Conservation (phyloP, 148 eudicot species). For the Cornus suecica region DNA sequence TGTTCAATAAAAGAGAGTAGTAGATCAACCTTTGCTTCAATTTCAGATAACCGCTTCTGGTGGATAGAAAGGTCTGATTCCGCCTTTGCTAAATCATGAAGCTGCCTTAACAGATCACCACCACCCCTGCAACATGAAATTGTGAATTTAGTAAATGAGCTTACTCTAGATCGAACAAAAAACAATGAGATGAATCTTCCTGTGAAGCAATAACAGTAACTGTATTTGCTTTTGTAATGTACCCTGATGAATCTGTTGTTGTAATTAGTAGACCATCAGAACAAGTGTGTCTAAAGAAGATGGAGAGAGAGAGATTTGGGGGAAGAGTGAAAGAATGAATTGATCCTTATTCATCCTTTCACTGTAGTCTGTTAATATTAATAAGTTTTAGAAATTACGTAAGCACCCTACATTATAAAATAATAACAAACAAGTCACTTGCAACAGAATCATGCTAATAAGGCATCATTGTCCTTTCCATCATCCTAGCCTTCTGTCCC, state of each 20-base stretch:
- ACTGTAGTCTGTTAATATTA: too few relatives aligned
- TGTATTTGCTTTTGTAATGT: neutral
- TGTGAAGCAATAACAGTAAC: neutral
- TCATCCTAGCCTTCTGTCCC: too few relatives aligned
- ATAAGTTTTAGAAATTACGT: too few relatives aligned
- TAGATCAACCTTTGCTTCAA: constrained; percentile 77
- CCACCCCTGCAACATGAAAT: constrained; percentile 75
- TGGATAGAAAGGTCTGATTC: constrained; percentile 70
- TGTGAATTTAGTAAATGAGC: constrained; percentile 12
- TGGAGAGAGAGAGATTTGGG: too few relatives aligned
- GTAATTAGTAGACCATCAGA: too few relatives aligned
- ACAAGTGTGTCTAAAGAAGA: too few relatives aligned
- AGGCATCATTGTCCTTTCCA: too few relatives aligned
- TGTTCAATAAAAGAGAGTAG: neutral
- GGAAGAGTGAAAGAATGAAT: too few relatives aligned
- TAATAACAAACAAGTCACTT: too few relatives aligned
- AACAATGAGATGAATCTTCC: constrained; percentile 4
- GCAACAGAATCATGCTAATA: neutral
- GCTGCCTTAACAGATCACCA: constrained; percentile 80
- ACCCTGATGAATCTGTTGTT: neutral
- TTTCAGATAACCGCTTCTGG: constrained; percentile 69
- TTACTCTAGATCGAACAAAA: neutral
- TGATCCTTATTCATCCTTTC: too few relatives aligned
- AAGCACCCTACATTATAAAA: too few relatives aligned
- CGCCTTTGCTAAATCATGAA: constrained; percentile 78